Evolutionary conservation across 805 yeast species (phyloP).

Genomic region (Monosporozyma aquatica): DNA sequence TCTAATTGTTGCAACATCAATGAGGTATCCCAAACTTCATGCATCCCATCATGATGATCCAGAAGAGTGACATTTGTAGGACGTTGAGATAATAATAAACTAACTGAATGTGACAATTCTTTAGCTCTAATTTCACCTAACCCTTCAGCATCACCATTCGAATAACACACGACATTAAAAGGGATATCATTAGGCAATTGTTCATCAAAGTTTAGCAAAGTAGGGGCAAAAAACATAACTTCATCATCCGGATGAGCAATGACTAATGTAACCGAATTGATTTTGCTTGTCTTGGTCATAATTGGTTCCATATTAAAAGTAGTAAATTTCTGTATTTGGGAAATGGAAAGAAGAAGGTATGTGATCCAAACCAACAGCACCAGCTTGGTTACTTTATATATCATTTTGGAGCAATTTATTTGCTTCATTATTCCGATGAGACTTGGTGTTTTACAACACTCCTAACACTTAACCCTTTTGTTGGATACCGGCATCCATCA

Average conservation of each 20-base stretch:
- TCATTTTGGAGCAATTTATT: slow-evolving; percentile 2
- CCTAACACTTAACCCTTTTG: too few species aligned
- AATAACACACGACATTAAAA: slow-evolving; percentile 57
- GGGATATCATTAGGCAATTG: slow-evolving; percentile 9
- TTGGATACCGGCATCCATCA: too few species aligned
- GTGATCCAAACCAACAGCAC: slow-evolving; percentile 6
- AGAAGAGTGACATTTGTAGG: slow-evolving; percentile 18
- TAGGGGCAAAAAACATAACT: slow-evolving; percentile 92
- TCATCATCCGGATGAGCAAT: slow-evolving; percentile 98
- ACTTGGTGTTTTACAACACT: too few species aligned
- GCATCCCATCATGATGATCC: slow-evolving; percentile 62
- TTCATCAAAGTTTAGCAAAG: slow-evolving; percentile 19
- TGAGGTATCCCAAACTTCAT: slow-evolving; percentile 48
- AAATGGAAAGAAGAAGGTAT: slow-evolving; percentile 4
- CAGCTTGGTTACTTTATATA: slow-evolving; percentile 8
- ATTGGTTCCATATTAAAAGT: background rate
- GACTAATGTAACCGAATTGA: slow-evolving; percentile 29
- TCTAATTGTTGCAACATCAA: slow-evolving; percentile 15
- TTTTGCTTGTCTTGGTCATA: background rate
- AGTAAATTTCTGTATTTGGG: background rate
- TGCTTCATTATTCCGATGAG: background rate
- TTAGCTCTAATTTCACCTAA: slow-evolving; percentile 52
- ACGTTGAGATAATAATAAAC: slow-evolving; percentile 13
- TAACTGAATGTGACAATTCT: slow-evolving; percentile 41
- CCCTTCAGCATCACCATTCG: slow-evolving; percentile 70